Percentiles rank a stretch among this genome's conserved stretches.
Conservation (phyloP, 106 monocot genomes). For the Dactylorhiza incarnata region DNA sequence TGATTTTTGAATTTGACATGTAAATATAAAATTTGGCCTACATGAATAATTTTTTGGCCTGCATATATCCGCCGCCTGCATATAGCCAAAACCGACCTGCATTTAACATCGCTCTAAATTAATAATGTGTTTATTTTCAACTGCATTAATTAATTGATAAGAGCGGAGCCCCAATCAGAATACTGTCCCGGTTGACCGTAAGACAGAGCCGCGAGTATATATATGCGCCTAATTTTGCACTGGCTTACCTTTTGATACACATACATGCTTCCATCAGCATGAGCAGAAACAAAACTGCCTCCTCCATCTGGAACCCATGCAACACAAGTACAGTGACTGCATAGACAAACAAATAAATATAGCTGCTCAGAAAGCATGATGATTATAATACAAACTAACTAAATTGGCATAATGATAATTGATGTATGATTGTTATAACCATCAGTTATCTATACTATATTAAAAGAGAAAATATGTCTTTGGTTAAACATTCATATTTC, state of each 20-base stretch:
- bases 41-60: no score
- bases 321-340: conserved; percentile 72
- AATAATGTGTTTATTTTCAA: no score
- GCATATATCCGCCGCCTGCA: no score
- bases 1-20: no score
- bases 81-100: no score
- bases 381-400: not conserved
- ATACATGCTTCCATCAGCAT: conserved; percentile 90
- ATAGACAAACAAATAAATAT: conserved; percentile 10
- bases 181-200: no score
- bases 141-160: no score
- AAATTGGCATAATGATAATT: not conserved
- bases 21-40: no score
- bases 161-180: no score
- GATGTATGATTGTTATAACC: not conserved
- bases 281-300: conserved; percentile 74
- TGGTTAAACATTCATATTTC: not conserved
- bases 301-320: conserved; percentile 83
- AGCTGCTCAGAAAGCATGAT: not conserved
- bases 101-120: no score
- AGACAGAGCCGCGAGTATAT: no score
- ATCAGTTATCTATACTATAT: not conserved
- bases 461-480: not conserved
- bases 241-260: conserved; percentile 77
- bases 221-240: no score